Evolutionary conservation across 352 stramenopile species (phyloP).

Genomic region (Saprolegnia parasitica): DNA sequence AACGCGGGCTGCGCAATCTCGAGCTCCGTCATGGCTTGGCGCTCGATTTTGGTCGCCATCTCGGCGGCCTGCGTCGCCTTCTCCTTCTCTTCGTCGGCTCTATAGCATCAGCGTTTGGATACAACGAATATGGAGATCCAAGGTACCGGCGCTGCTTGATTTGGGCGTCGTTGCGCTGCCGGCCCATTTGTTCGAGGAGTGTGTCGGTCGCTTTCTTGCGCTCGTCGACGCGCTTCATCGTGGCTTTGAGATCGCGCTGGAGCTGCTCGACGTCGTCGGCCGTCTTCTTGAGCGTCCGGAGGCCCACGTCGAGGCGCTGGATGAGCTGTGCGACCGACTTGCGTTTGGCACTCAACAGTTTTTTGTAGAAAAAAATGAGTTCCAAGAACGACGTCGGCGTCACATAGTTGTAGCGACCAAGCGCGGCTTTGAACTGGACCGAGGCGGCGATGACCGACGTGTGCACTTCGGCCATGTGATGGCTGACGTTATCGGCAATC

Average conservation of each 20-base stretch:
- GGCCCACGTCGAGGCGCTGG: conserved; percentile 73
- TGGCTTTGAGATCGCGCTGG: conserved; percentile 79
- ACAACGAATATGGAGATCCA: background rate
- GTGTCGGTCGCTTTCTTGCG: conserved; percentile 84
- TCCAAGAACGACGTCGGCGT: conserved; percentile 91
- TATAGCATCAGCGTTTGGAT: conserved; percentile 23
- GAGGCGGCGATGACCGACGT: conserved; percentile 77
- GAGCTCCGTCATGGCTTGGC: conserved; percentile 64
- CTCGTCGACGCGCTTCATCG: conserved; percentile 88
- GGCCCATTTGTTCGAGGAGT: conserved; percentile 85
- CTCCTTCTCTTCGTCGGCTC: conserved; percentile 68
- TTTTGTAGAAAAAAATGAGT: conserved; percentile 89
- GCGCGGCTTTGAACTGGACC: conserved; percentile 61
- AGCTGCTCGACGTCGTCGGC: conserved; percentile 69
- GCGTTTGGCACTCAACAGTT: conserved; percentile 59
- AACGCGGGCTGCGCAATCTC: conserved; percentile 77
- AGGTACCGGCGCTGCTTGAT: conserved; percentile 51
- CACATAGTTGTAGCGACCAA: conserved; percentile 87
- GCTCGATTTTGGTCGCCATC: conserved; percentile 58
- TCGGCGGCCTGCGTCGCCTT: conserved; percentile 70
- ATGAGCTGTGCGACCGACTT: conserved; percentile 54
- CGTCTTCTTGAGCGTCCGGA: conserved; percentile 81
- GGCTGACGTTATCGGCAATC: conserved; percentile 88
- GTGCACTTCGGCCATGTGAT: conserved; percentile 92
- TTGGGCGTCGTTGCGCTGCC: conserved; percentile 85